Percentiles rank a stretch among this genome's conserved stretches.
These are phyloP conservation scores for Aspergillus sp. DNA, from an alignment of 2,329 filamentous ascomycete species.

Conservation along the genomic window DNA sequence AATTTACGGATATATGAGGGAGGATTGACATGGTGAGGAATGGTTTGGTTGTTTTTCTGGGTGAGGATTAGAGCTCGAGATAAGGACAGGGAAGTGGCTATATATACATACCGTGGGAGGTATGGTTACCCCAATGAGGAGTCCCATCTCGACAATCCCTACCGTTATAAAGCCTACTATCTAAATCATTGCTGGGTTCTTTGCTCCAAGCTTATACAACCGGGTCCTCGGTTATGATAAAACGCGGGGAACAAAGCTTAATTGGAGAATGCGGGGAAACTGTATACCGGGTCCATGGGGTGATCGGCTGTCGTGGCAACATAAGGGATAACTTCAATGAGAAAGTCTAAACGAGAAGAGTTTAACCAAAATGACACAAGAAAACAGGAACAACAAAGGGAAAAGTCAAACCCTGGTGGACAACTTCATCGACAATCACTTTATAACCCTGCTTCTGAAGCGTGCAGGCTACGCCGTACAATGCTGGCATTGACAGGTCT, in stretches of 20 bases:
- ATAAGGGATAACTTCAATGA: background rate
- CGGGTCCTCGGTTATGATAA: background rate
- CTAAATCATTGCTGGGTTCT: background rate
- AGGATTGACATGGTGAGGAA: background rate
- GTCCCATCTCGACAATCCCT: too few relatives aligned
- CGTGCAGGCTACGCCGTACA: too few relatives aligned
- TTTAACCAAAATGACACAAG: background rate
- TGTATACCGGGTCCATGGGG: too few relatives aligned
- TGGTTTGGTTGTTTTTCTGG: background rate
- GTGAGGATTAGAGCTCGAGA: background rate
- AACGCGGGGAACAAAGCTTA: background rate
- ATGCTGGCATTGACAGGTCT: slow-evolving; percentile 2
- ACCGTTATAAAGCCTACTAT: background rate
- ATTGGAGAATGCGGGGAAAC: background rate
- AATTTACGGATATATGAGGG: slow-evolving; percentile 16
- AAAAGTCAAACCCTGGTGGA: background rate
- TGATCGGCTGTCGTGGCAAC: too few relatives aligned
- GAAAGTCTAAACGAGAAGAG: background rate
- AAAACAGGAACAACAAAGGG: background rate
- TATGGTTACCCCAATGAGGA: too few relatives aligned
- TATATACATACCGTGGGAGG: background rate
- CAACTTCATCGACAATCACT: slow-evolving; percentile 7
- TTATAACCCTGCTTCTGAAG: background rate
- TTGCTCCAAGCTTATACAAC: background rate
- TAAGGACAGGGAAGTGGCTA: background rate